phyloP scores from a whole-genome alignment of 2,329 filamentous ascomycete species.

The Lizonia empirigonia region DNA sequence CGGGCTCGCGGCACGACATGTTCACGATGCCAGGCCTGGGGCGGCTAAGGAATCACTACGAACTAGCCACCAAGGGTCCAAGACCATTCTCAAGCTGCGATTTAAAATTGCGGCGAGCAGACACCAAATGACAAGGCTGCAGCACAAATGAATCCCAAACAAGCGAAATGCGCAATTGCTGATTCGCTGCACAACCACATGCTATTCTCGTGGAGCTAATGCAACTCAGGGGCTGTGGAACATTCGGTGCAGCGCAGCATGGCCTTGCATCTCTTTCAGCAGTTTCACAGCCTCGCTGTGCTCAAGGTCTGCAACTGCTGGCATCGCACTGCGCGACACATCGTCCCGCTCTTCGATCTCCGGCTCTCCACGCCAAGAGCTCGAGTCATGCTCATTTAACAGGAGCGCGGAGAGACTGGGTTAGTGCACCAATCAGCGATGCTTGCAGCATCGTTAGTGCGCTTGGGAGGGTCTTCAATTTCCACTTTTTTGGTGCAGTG shows the following conservation, averaged over 20 bases:
- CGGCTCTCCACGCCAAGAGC: slow-evolving; percentile 9
- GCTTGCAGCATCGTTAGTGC: slow-evolving; percentile 10
- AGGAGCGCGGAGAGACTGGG: slow-evolving; percentile 25
- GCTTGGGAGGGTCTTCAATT: slow-evolving; percentile 36
- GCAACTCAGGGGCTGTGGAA: slow-evolving; percentile 12
- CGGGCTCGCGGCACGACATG: slow-evolving; percentile 26
- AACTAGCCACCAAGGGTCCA: slow-evolving; percentile 20
- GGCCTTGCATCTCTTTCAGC: background rate
- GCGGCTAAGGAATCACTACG: slow-evolving; percentile 23
- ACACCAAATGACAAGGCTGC: slow-evolving; percentile 20
- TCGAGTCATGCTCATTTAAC: slow-evolving; percentile 31
- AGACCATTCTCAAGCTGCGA: slow-evolving; percentile 18
- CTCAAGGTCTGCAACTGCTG: slow-evolving; percentile 1
- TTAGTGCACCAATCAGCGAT: slow-evolving; percentile 34
- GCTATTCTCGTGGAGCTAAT: slow-evolving; percentile 6
- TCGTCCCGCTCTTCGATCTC: slow-evolving; percentile 13
- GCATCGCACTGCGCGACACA: background rate
- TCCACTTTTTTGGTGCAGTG: slow-evolving; percentile 45
- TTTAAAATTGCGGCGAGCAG: slow-evolving; percentile 25
- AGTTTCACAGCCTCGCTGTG: background rate
- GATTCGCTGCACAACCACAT: slow-evolving; percentile 7
- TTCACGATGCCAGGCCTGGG: slow-evolving; percentile 24
- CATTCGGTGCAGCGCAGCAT: background rate
- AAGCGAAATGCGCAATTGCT: slow-evolving; percentile 10
- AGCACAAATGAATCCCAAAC: slow-evolving; percentile 17